phyloP scores from a whole-genome alignment of 148 eudicot species.

The Rheum nobile region DNA sequence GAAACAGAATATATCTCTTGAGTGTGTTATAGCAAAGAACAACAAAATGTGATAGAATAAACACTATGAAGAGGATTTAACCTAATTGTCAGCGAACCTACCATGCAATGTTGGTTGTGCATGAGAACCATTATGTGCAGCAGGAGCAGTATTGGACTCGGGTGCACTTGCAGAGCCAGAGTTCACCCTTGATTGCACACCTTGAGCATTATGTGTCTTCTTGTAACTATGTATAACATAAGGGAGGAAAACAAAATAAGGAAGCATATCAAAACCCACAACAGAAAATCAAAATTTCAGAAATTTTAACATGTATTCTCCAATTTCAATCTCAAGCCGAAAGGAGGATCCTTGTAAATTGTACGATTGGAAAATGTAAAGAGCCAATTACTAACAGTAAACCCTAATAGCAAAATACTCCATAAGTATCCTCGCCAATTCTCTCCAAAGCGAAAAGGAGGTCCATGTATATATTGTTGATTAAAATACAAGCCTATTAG shows the following conservation, averaged over 20 bases:
- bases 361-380: background rate
- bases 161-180: constrained; percentile 15
- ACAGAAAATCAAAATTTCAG: background rate
- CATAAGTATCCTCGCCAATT: background rate
- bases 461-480: background rate
- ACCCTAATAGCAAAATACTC: background rate
- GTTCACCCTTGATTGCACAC: constrained; percentile 46
- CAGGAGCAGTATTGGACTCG: constrained; percentile 24
- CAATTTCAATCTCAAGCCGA: background rate
- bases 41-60: background rate
- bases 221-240: constrained; percentile 31
- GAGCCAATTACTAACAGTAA: background rate
- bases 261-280: background rate
- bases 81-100: constrained; percentile 15
- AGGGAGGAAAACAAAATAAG: background rate
- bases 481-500: background rate
- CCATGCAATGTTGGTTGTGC: constrained; percentile 43
- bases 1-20: constrained; percentile 11
- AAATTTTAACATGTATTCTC: background rate
- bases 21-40: background rate
- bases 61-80: background rate
- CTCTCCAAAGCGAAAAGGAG: background rate
- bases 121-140: constrained; percentile 54
- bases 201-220: constrained; percentile 66
- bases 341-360: background rate